These are phyloP conservation scores for Colletotrichum acutatum DNA, from an alignment of 2,329 filamentous ascomycete genomes.

Conservation along the genomic window DNA sequence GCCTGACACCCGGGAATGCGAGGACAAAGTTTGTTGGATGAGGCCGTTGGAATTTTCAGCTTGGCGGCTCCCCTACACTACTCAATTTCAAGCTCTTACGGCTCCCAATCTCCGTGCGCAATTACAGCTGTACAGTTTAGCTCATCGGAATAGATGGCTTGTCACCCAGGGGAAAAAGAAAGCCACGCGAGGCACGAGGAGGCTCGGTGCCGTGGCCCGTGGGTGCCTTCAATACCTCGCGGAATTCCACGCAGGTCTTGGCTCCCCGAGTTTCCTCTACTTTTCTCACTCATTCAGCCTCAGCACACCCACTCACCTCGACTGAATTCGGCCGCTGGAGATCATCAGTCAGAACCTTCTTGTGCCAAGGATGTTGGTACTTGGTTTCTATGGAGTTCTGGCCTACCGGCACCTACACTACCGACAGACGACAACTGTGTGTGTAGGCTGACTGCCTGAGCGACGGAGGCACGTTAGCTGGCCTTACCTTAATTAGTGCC, in stretches of 20 bases:
- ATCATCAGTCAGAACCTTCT: neutral
- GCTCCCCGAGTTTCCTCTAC: neutral
- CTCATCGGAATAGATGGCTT: neutral
- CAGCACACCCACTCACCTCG: neutral
- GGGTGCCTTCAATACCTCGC: neutral
- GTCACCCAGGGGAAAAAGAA: neutral
- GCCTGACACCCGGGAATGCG: slow-evolving; percentile 25
- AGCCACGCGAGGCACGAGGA: neutral
- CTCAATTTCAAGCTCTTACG: neutral
- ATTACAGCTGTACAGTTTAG: slow-evolving; percentile 5
- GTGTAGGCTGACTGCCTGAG: neutral
- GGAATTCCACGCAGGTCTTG: neutral
- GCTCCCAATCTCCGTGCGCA: slow-evolving; percentile 16
- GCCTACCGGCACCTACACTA: neutral
- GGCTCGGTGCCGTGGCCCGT: neutral
- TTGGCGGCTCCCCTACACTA: slow-evolving; percentile 7
- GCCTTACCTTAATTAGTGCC: slow-evolving; percentile 6
- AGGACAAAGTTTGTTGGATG: slow-evolving; percentile 29
- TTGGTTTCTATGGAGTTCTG: neutral
- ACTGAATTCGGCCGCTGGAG: too few relatives aligned
- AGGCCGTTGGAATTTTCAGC: slow-evolving; percentile 21
- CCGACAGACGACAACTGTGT: neutral
- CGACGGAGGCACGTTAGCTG: neutral
- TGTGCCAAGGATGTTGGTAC: neutral
- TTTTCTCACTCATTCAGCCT: neutral